Conservation (phyloP, 1,284 basidiomycete species). For the Tylopilus sp. region DNA sequence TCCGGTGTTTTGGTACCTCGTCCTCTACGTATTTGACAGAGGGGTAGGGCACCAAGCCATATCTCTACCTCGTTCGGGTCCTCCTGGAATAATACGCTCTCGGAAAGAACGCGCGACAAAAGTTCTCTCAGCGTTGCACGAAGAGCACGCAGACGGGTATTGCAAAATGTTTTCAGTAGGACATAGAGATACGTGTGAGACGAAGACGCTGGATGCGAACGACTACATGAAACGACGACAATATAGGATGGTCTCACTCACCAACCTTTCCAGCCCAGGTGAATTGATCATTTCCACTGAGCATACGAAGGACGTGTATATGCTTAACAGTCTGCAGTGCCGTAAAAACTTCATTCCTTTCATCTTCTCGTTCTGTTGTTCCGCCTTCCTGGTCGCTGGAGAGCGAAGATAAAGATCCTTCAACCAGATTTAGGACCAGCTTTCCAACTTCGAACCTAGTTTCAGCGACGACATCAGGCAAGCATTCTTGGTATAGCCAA, state of each 20-base stretch:
- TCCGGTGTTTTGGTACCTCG: conserved; percentile 44
- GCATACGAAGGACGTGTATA: conserved; percentile 74
- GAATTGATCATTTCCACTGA: conserved; percentile 74
- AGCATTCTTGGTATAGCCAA: conserved; percentile 77
- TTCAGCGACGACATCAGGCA: conserved; percentile 75
- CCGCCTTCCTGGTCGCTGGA: conserved; percentile 11
- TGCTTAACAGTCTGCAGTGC: conserved; percentile 61
- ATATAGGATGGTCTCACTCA: conserved; percentile 32
- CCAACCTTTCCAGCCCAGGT: conserved; percentile 72
- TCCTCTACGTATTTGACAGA: conserved; percentile 32
- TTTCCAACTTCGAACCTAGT: conserved; percentile 85
- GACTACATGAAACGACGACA: background rate
- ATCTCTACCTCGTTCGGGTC: conserved; percentile 67
- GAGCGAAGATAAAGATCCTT: conserved; percentile 26
- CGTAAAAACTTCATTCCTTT: conserved; percentile 17
- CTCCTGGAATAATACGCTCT: conserved; percentile 81
- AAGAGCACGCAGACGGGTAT: conserved; percentile 49
- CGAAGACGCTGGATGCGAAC: conserved; percentile 35
- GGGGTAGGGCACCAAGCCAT: conserved; percentile 69
- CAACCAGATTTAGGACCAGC: conserved; percentile 52
- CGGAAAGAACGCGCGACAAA: conserved; percentile 58
- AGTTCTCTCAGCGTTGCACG: conserved; percentile 55
- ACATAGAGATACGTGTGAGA: conserved; percentile 59
- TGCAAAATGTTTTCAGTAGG: conserved; percentile 61
- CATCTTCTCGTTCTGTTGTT: conserved; percentile 2